A percentile compares a stretch with the other conserved stretches of the same genome.
Evolutionary conservation across 2,329 filamentous ascomycete genomes (phyloP).

Genomic region (Penicillium expansum): DNA sequence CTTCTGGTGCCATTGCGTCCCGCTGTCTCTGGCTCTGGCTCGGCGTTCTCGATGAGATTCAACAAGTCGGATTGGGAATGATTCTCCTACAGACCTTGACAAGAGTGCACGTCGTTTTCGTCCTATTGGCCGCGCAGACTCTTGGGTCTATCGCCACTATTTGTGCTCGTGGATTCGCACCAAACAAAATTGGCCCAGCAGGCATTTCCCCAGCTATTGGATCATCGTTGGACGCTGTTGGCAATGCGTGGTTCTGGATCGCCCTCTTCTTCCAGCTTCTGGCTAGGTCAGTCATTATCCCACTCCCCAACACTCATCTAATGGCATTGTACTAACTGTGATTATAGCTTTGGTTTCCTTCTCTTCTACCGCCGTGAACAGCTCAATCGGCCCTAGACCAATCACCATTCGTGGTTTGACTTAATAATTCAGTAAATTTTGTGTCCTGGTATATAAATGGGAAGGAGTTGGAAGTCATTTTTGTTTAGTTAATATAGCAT

Average conservation of each 20-base stretch:
- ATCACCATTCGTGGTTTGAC: neutral
- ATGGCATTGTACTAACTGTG: slow-evolving; percentile 7
- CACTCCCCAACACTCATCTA: slow-evolving; percentile 8
- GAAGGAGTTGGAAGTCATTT: neutral
- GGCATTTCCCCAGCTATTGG: slow-evolving; percentile 61
- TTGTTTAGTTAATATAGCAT: neutral
- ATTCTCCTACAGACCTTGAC: slow-evolving; percentile 64
- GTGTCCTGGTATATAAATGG: neutral
- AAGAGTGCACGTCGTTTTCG: slow-evolving; percentile 61
- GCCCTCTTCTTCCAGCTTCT: slow-evolving; percentile 56
- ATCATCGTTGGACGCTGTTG: slow-evolving; percentile 45
- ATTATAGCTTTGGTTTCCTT: slow-evolving; percentile 38
- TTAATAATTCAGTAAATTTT: neutral
- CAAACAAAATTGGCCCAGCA: slow-evolving; percentile 61
- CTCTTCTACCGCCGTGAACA: slow-evolving; percentile 47
- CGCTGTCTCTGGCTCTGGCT: slow-evolving; percentile 65
- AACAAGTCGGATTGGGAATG: slow-evolving; percentile 67
- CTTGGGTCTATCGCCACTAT: slow-evolving; percentile 63
- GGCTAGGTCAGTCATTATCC: slow-evolving; percentile 55
- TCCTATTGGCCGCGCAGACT: slow-evolving; percentile 59
- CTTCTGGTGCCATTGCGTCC: slow-evolving; percentile 55
- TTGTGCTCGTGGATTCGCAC: slow-evolving; percentile 58
- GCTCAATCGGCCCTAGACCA: slow-evolving; percentile 41
- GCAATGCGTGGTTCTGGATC: slow-evolving; percentile 60
- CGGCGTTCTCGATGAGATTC: slow-evolving; percentile 62